Conservation (phyloP, 352 stramenopile species). For the Phytophthora syringae region DNA sequence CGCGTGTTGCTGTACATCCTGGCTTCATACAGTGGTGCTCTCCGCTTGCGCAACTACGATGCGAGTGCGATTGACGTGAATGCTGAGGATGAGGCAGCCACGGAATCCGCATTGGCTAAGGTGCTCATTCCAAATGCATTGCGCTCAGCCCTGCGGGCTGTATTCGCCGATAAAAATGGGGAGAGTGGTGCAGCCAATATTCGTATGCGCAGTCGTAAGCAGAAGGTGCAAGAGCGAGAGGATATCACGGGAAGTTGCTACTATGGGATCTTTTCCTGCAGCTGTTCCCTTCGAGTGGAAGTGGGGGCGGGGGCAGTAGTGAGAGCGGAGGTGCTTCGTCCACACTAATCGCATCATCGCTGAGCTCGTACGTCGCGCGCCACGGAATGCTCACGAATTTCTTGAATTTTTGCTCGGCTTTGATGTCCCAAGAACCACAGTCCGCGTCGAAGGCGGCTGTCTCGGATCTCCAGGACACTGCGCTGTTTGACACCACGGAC, state of each 20-base stretch:
- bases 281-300: slow-evolving; percentile 62
- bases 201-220: slow-evolving; percentile 55
- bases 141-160: slow-evolving; percentile 58
- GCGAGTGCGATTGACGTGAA: slow-evolving; percentile 74
- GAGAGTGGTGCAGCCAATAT: slow-evolving; percentile 25
- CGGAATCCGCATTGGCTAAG: slow-evolving; percentile 67
- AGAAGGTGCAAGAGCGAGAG: slow-evolving; percentile 59
- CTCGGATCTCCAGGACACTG: slow-evolving; percentile 54
- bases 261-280: slow-evolving; percentile 88
- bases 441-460: slow-evolving; percentile 25
- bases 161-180: slow-evolving; percentile 48
- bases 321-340: slow-evolving; percentile 24
- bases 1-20: slow-evolving; percentile 74
- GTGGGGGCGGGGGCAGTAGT: not conserved
- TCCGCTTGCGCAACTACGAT: slow-evolving; percentile 49
- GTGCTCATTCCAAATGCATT: slow-evolving; percentile 72
- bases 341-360: slow-evolving; percentile 66
- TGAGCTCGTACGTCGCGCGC: slow-evolving; percentile 71
- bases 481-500: slow-evolving; percentile 52
- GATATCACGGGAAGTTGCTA: slow-evolving; percentile 63
- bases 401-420: slow-evolving; percentile 63
- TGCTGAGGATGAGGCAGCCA: slow-evolving; percentile 76
- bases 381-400: slow-evolving; percentile 71
- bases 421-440: slow-evolving; percentile 68
- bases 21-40: slow-evolving; percentile 51